These are phyloP conservation scores for Coemansia sp. DNA, from an alignment of 192 early-diverging fungal genomes.

Conservation along the genomic window DNA sequence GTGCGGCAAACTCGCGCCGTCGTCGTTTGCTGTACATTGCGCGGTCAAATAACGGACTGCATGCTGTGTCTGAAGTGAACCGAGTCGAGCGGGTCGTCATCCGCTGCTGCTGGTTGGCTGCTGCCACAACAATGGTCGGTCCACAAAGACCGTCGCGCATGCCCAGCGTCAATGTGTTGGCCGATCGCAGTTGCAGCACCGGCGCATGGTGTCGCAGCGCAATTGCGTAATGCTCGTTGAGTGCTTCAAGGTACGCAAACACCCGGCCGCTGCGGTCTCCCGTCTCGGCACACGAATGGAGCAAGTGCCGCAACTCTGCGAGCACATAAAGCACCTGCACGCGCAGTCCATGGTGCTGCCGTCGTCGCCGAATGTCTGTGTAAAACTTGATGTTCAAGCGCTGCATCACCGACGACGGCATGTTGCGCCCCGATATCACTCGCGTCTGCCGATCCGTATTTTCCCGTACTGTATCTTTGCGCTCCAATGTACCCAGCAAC, in stretches of 20 bases:
- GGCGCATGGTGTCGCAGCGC: slow-evolving; percentile 1
- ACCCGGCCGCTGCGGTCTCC: slow-evolving; percentile 25
- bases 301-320: slow-evolving; percentile 18
- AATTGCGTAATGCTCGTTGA: slow-evolving; percentile 26
- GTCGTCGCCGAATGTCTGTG: slow-evolving; percentile 21
- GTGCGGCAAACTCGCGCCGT: neutral
- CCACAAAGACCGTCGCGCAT: neutral
- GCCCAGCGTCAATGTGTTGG: slow-evolving; percentile 14
- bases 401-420: slow-evolving; percentile 52
- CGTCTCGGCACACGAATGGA: slow-evolving; percentile 1
- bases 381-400: slow-evolving; percentile 23
- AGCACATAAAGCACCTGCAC: slow-evolving; percentile 26
- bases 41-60: slow-evolving; percentile 16
- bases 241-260: slow-evolving; percentile 23
- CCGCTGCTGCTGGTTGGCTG: slow-evolving; percentile 9
- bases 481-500: neutral
- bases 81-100: neutral
- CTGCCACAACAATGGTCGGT: slow-evolving; percentile 5
- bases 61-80: slow-evolving; percentile 6
- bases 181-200: slow-evolving; percentile 21
- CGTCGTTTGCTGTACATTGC: slow-evolving; percentile 4
- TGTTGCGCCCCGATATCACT: slow-evolving; percentile 9
- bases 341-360: slow-evolving; percentile 43
- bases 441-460: neutral
- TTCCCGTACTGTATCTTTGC: neutral